Percentiles rank a stretch among this genome's conserved stretches.
phyloP scores from a whole-genome alignment of 129 eudicot genomes.

The Tanacetum coccineum region DNA sequence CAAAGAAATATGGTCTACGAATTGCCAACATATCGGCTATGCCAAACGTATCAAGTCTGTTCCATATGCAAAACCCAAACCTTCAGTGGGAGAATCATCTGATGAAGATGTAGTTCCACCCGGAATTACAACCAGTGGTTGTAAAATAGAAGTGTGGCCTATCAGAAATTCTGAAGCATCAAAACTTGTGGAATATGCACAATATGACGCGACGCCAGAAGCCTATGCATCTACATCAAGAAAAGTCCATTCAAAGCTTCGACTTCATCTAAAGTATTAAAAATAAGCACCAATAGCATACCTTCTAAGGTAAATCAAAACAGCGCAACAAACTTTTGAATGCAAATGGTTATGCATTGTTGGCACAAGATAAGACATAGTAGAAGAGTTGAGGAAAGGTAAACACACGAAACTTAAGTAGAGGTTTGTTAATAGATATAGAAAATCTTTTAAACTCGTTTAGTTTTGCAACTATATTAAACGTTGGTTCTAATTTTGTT shows the following conservation, averaged over 20 bases:
- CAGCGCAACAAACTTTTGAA: conserved; percentile 3
- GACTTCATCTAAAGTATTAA: conserved; percentile 19
- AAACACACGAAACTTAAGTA: too few relatives aligned
- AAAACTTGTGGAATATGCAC: conserved; percentile 9
- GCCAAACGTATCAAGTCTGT: conserved; percentile 25
- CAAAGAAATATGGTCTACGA: too few relatives aligned
- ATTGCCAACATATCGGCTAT: too few relatives aligned
- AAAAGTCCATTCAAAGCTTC: conserved; percentile 13
- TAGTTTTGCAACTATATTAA: too few relatives aligned
- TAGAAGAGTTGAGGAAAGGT: too few relatives aligned
- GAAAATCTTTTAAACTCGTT: too few relatives aligned
- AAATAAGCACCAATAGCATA: conserved; percentile 2
- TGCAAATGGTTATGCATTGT: conserved; percentile 20
- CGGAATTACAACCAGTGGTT: too few relatives aligned
- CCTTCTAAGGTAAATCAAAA: conserved; percentile 26
- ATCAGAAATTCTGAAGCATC: too few relatives aligned
- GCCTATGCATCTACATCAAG: conserved; percentile 17
- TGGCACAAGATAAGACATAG: too few relatives aligned
- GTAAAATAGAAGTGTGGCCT: too few relatives aligned
- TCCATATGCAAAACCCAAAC: conserved; percentile 30
- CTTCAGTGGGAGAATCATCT: conserved; percentile 20
- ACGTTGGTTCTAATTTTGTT: too few relatives aligned
- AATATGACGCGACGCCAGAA: conserved; percentile 4
- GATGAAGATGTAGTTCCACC: not conserved
- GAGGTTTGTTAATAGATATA: too few relatives aligned